phyloP scores from a whole-genome alignment of 805 yeast genomes.

The Teunomyces funiuensis region DNA sequence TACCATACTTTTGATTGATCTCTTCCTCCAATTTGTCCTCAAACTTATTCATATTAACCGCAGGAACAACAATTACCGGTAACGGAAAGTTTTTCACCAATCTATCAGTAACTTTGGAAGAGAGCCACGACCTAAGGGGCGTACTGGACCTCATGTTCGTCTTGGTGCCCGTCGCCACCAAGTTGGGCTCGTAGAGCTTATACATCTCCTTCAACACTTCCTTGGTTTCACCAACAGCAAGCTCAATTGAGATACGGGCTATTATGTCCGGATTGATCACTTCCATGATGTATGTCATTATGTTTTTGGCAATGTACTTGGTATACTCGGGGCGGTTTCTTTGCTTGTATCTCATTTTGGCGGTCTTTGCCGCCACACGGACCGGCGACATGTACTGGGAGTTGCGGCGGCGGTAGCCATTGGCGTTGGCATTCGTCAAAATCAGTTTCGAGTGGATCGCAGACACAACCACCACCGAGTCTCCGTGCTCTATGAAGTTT shows the following conservation, averaged over 20 bases:
- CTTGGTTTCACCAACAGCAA: conserved; percentile 58
- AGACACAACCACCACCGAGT: conserved; percentile 61
- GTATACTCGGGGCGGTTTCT: conserved; percentile 49
- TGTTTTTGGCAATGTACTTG: conserved; percentile 44
- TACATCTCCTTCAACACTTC: conserved; percentile 59
- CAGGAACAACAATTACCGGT: conserved; percentile 68
- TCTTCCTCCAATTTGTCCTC: conserved; percentile 44
- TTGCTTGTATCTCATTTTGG: conserved; percentile 32
- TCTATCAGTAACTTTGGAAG: conserved; percentile 63
- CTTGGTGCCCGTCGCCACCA: conserved; percentile 57
- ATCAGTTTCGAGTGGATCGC: conserved; percentile 34
- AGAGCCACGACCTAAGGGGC: conserved; percentile 58
- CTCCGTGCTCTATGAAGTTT: conserved; percentile 60
- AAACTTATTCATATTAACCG: conserved; percentile 54
- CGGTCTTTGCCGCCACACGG: conserved; percentile 20
- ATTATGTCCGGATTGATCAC: conserved; percentile 47
- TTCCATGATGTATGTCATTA: conserved; percentile 53
- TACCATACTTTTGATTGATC: conserved; percentile 14
- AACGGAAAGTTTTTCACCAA: conserved; percentile 62
- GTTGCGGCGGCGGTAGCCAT: conserved; percentile 8
- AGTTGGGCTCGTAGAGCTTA: conserved; percentile 58
- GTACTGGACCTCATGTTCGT: conserved; percentile 43
- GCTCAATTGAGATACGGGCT: conserved; percentile 56
- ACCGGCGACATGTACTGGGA: conserved; percentile 16
- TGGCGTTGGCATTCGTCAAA: not conserved